Evolutionary conservation across 2,329 filamentous ascomycete genomes (phyloP), one percentile per base, ranked within the genome.

Genomic region (Dactylonectria macrodidyma): DNA sequence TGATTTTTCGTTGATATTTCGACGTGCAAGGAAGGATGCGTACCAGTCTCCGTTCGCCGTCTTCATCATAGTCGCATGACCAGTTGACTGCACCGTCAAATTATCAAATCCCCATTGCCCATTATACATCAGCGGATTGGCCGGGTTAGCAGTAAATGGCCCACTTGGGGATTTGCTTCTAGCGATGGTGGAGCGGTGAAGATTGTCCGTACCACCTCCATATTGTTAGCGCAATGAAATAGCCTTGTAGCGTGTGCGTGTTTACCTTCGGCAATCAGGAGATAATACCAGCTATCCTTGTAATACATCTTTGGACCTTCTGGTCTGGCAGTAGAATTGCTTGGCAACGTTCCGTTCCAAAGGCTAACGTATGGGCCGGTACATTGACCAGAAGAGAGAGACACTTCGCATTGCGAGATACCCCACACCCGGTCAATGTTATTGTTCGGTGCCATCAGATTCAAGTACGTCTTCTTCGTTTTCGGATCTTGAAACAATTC

Each of bases 401-500:
- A 41, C 11, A 76, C 66, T 47, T 75, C 73, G 54, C 73, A 76
- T 16, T 75, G 73, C 11, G 51, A 61, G 19, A 75, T 72, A 9
- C 73, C 73, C 74, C 74, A 76, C 22, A 74, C 36, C 4, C 71
- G 66, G 48, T 76, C 73, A n/a, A 66, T 63, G 34, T 71, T 70
- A 55, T 74, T 73, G 51, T 74, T 71, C 16, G 66, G 64, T 3
- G 68, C 73, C 73, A 75, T 74, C 33, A 76, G 50, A 58, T 61
- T 68, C 14, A 76, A 66, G 38, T 73, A 71, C 1, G 63, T 58
- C 51, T 70, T 73, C 6, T 65, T 66, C 10, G 65, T 51, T 19
- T 62, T 56, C 5, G 65, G 65, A 22, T 74, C 69, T n/a, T 64
- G 59, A 14, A 73, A 73, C 11, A 66, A 41, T 8, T 62, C 44